phyloP scores from a whole-genome alignment of 2,329 filamentous ascomycete species.

The Plectosphaerella plurivora region DNA sequence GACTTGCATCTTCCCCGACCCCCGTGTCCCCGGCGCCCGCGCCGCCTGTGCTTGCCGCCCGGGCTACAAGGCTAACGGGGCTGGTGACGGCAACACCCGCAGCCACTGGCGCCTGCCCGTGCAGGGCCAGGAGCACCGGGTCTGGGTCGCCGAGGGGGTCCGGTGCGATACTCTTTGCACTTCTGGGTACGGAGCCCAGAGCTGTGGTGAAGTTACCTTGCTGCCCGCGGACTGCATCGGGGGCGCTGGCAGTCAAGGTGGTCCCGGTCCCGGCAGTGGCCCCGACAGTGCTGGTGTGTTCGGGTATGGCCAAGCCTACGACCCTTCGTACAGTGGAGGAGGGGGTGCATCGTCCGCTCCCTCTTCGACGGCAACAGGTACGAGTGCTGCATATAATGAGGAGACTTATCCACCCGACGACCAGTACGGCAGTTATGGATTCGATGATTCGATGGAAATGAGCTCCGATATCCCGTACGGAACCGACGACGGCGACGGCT shows the following conservation, averaged over 20 bases:
- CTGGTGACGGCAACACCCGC: conserved; percentile 1
- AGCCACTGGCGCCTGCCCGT: conserved; percentile 7
- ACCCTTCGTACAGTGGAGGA: no score
- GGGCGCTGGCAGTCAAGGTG: not conserved
- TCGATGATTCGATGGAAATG: no score
- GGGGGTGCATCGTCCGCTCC: no score
- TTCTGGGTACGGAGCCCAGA: not conserved
- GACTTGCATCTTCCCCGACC: conserved; percentile 6
- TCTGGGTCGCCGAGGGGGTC: conserved; percentile 8
- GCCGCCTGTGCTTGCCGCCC: conserved; percentile 6
- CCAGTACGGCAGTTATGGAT: no score
- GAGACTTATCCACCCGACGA: no score
- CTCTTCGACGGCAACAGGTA: no score
- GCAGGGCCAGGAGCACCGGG: conserved; percentile 6
- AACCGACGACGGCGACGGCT: no score
- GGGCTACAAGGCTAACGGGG: conserved; percentile 4
- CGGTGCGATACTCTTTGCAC: conserved; percentile 5
- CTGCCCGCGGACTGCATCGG: not conserved
- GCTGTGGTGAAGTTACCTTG: not conserved
- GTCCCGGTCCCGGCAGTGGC: no score
- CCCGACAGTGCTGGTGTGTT: no score
- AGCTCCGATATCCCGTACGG: no score
- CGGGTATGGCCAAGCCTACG: no score
- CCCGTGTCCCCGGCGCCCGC: conserved; percentile 2
- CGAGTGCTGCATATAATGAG: no score